Base-by-base conservation (phyloP, 768 basidiomycete genomes). In the Galerina sulciceps region DNA sequence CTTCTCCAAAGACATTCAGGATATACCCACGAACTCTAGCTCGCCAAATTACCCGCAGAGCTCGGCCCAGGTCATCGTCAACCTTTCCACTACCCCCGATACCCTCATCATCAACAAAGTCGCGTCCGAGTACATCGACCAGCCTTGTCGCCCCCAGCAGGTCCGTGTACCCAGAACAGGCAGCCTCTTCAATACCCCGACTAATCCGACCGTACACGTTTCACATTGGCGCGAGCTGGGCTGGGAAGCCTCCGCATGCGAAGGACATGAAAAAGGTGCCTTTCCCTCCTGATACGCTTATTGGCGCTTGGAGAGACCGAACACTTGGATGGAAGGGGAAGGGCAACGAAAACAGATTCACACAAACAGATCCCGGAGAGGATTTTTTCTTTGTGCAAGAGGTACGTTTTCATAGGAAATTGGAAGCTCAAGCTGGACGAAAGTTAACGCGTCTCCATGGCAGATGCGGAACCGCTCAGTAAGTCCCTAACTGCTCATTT, bases 381-480 rank as follows among this genome's bases (percentile, higher is more conserved):
- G 81, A 84, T 62, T 83, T 83, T 60, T 77, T 84, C 56, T 81
- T 83, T 64, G 80, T 91, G 1, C 87, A 91, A 74, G 75, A 89
- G 75, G 91, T 88, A 65, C 65, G 87, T 62, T 20, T 56, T 31
- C 49, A 40, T 47, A 37, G 1, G 1, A 15, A 4, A 10, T n/a
- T 45, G 13, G 10, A 36, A 31, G n/a, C 17, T 34, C 51, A 49
- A 35, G 15, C 40, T 46, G 36, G 34, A 57, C 40, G 20, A 34
- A 22, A 46, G 34, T 55, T 59, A 44, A 59, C 62, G 51, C 46
- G 53, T 65, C 58, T 60, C 37, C 37, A 55, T 45, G 40, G 20
- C 51, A 93, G 91, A 92, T 93, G 91, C 83, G 85, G 45, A 86
- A 85, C 68, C 76, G 79, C 55, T 93, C 91, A 79, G 91, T 93